Percentiles rank a stretch among this genome's conserved stretches.
Conservation (phyloP, 805 yeast species). For the Suhomyces pyralidae region DNA sequence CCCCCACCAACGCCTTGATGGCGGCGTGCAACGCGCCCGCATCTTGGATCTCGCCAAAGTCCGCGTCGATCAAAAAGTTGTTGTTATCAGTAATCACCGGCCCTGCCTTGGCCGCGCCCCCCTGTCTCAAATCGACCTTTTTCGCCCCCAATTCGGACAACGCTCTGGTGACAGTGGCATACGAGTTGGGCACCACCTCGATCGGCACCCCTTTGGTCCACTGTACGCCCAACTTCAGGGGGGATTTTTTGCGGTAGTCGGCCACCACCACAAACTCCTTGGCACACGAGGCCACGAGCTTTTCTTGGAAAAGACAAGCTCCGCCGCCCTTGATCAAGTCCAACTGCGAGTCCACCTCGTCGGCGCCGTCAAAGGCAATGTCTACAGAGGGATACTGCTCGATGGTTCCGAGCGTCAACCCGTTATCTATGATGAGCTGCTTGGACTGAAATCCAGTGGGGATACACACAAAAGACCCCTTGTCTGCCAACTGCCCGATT, state of each 20-base stretch:
- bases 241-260: conserved; percentile 81
- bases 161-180: conserved; percentile 68
- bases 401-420: conserved; percentile 71
- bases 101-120: conserved; percentile 92
- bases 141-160: conserved; percentile 63
- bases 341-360: conserved; percentile 79
- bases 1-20: conserved; percentile 81
- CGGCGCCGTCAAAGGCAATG: conserved; percentile 98
- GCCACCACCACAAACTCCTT: conserved; percentile 82
- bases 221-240: conserved; percentile 60
- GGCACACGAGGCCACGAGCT: conserved; percentile 82
- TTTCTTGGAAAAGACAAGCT: conserved; percentile 95
- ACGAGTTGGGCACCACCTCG: conserved; percentile 89
- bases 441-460: conserved; percentile 98
- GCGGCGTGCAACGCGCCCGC: conserved; percentile 53
- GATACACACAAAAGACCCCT: conserved; percentile 65
- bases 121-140: conserved; percentile 68
- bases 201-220: conserved; percentile 95
- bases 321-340: conserved; percentile 98
- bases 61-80: conserved; percentile 89
- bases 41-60: conserved; percentile 71
- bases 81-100: conserved; percentile 96
- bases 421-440: conserved; percentile 78
- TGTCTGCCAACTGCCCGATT: conserved; percentile 63
- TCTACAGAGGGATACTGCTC: conserved; percentile 83